Evolutionary conservation across 2,329 filamentous ascomycete genomes (phyloP).

Genomic region (Trichoderma endophyticum): DNA sequence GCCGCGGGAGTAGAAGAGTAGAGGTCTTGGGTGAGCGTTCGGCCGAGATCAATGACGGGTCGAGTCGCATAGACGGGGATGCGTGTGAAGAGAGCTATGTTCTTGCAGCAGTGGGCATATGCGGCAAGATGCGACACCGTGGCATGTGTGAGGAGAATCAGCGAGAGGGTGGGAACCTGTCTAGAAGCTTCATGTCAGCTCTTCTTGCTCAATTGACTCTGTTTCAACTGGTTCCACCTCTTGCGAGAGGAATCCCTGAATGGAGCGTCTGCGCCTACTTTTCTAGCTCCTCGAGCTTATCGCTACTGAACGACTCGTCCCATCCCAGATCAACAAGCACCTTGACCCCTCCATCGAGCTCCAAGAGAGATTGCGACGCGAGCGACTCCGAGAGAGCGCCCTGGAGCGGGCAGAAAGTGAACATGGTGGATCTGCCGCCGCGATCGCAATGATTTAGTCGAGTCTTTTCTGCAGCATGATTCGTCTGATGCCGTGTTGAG

Average conservation of each 20-base stretch:
- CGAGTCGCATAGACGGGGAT: conserved; percentile 93
- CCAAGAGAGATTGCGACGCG: conserved; percentile 90
- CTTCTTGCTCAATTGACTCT: background rate
- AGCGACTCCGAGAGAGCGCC: conserved; percentile 84
- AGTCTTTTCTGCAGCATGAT: conserved; percentile 11
- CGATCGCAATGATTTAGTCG: conserved; percentile 17
- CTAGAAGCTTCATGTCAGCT: conserved; percentile 43
- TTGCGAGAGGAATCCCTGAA: background rate
- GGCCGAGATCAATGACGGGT: conserved; percentile 88
- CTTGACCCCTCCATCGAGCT: conserved; percentile 95
- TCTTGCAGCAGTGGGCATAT: conserved; percentile 94
- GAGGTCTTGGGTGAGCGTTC: conserved; percentile 85
- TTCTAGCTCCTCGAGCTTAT: conserved; percentile 82
- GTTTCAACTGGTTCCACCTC: background rate
- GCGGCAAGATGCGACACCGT: conserved; percentile 89
- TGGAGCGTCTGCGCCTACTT: conserved; percentile 56
- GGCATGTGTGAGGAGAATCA: conserved; percentile 92
- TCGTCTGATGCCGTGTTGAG: background rate
- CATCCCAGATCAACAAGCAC: conserved; percentile 92
- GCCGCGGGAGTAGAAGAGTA: conserved; percentile 89
- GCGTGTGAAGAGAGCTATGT: conserved; percentile 85
- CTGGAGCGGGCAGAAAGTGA: conserved; percentile 89
- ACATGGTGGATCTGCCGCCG: conserved; percentile 59
- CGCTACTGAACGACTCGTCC: conserved; percentile 85
- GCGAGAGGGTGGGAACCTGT: conserved; percentile 85